These are phyloP conservation scores for Coccomyxa sp. DNA, from an alignment of 139 green algal genomes.

Conservation along the genomic window DNA sequence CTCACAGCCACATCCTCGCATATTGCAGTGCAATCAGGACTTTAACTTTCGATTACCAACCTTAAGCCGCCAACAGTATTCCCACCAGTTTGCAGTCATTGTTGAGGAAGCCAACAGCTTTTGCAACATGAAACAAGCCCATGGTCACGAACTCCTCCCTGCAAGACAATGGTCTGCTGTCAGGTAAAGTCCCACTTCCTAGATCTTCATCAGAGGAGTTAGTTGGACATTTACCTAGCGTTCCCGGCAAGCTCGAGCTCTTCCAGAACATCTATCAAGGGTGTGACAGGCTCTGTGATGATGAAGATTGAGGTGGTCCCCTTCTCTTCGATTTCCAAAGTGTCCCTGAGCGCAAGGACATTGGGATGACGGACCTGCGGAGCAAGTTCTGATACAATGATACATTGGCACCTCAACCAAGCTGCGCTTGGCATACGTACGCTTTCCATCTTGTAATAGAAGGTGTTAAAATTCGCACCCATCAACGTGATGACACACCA, in stretches of 20 bases:
- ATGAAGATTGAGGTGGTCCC: conserved; percentile 68
- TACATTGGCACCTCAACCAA: neutral
- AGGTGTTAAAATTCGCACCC: neutral
- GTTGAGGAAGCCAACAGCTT: conserved; percentile 92
- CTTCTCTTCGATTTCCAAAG: conserved; percentile 70
- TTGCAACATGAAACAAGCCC: conserved; percentile 81
- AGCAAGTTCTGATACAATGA: neutral
- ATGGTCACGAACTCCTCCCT: conserved; percentile 87
- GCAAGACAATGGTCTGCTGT: neutral
- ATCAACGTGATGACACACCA: neutral
- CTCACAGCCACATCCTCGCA: neutral
- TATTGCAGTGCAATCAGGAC: neutral
- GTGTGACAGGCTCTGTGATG: conserved; percentile 76
- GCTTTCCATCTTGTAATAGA: neutral
- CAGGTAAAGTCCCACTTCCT: neutral
- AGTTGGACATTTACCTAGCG: conserved; percentile 8
- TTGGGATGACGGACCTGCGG: conserved; percentile 81
- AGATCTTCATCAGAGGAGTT: neutral
- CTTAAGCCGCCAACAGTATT: no score
- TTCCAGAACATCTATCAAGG: conserved; percentile 58
- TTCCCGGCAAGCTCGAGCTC: conserved; percentile 42
- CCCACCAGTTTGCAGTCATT: conserved; percentile 90
- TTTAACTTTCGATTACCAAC: no score
- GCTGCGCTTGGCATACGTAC: neutral
- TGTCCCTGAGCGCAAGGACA: conserved; percentile 77